Evolutionary conservation across 2,329 filamentous ascomycete genomes (phyloP).

Genomic region (Fusarium mangiferae): DNA sequence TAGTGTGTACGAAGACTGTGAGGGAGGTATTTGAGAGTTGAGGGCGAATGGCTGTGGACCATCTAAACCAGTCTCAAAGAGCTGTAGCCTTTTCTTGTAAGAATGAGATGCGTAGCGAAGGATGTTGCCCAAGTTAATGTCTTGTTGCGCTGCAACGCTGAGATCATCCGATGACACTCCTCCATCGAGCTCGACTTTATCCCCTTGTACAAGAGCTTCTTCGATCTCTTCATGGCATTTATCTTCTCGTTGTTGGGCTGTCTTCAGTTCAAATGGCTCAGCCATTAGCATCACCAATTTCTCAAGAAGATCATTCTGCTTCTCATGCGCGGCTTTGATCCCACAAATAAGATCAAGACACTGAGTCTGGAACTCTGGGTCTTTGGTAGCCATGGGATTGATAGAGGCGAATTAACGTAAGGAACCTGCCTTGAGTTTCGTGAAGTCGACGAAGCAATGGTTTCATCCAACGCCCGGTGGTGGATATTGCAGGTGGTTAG

Average conservation of each 20-base stretch:
- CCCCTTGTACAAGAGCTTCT: rapidly evolving
- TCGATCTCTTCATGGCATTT: background rate
- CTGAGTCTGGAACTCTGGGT: background rate
- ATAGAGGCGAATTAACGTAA: no score
- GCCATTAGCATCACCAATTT: background rate
- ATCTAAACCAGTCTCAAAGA: background rate
- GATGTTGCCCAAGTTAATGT: background rate
- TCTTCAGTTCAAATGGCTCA: background rate
- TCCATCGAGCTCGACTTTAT: no score
- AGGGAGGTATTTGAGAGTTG: background rate
- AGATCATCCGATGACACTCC: background rate
- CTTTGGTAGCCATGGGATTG: background rate
- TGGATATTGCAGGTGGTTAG: background rate
- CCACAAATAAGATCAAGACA: background rate
- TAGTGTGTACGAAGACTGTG: background rate
- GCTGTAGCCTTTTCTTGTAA: background rate
- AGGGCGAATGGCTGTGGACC: background rate
- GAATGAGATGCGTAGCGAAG: background rate
- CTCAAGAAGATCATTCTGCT: constrained; percentile 3
- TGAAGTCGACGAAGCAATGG: background rate
- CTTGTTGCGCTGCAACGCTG: background rate
- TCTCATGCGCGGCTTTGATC: background rate
- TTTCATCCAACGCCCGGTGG: background rate
- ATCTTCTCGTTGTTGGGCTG: no score
- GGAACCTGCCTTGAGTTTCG: no score